Evolutionary conservation across 805 yeast genomes (phyloP), one percentile per base, ranked within the genome.

Genomic region (Yarrowia alimentaria): DNA sequence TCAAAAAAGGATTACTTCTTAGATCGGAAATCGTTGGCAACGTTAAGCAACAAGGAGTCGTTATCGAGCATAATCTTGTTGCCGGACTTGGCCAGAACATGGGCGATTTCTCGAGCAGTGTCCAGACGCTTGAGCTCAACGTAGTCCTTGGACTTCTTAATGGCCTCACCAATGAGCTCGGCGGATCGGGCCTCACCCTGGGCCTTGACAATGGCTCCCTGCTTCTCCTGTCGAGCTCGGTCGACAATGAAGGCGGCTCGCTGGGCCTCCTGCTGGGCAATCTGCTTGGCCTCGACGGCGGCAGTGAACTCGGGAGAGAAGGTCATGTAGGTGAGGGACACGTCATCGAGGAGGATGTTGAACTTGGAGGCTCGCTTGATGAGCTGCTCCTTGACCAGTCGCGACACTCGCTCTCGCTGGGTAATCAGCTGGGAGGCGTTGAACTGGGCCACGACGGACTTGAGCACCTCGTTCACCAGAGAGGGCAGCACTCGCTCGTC

Each of bases 221-320:
- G 98, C 68, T 93, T 93, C 72, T 93, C 98, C 70, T 93, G 99
- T 61, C 86, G 81, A 7, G 99, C 99, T 66, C 89, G 87, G 68
- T 93, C 99, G 49, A 93, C 99, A 33, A 93, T 75, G 60, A 90
- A 93, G 0, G 98, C 97, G 7, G 99, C 98, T 68, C 95, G 83
- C 71, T 93, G 97, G 16, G 99, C 98, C 66, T 93, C 99, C 74
- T 93, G 99, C 69, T 93, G 99, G 21, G 99, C 98, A 69, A 93
- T 93, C 74, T 93, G 99, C 71, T 93, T 93, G 53, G 96, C 95
- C 72, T 93, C 99, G 52, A 93, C 99, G 4, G 98, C 98, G 35
- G 85, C 81, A 32, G 98, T 90, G 68, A 93, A 93, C 69, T 93
- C 99, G 21, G 99, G 99, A 3, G 95, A 85, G 68, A 93, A 93